Percentiles rank a stretch among this genome's conserved stretches.
These are phyloP conservation scores for Sphaceloma murrayae DNA, from an alignment of 2,329 filamentous ascomycete genomes.

Conservation along the genomic window DNA sequence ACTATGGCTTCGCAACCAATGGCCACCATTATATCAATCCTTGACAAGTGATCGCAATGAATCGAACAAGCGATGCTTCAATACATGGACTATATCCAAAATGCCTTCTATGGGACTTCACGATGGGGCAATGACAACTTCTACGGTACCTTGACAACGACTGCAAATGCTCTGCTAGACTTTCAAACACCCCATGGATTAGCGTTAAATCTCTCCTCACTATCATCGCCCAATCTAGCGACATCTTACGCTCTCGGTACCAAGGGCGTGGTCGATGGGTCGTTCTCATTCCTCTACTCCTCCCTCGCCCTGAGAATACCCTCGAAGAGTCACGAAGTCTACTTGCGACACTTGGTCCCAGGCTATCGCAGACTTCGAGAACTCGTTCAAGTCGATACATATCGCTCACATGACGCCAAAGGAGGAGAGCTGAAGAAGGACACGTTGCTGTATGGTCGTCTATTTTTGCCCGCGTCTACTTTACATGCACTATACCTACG, in stretches of 20 bases:
- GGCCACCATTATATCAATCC: not conserved
- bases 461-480: constrained; percentile 75
- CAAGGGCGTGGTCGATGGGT: constrained; percentile 85
- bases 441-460: constrained; percentile 62
- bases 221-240: constrained; percentile 86
- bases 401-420: constrained; percentile 48
- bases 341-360: constrained; percentile 65
- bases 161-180: constrained; percentile 74
- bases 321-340: constrained; percentile 64
- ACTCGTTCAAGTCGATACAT: constrained; percentile 44
- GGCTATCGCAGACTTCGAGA: constrained; percentile 74
- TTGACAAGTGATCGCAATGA: not conserved
- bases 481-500: constrained; percentile 79
- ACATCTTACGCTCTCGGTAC: constrained; percentile 88
- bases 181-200: constrained; percentile 80
- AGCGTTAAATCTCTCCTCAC: constrained; percentile 77
- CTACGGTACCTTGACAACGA: constrained; percentile 76
- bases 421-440: constrained; percentile 43
- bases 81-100: constrained; percentile 95
- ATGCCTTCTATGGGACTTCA: constrained; percentile 77
- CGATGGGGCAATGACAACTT: constrained; percentile 89
- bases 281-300: constrained; percentile 93
- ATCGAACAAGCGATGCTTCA: constrained; percentile 57
- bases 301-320: constrained; percentile 62
- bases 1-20: not conserved